Conservation (phyloP, 2,329 filamentous ascomycete species). For the Beauveria bassiana region DNA sequence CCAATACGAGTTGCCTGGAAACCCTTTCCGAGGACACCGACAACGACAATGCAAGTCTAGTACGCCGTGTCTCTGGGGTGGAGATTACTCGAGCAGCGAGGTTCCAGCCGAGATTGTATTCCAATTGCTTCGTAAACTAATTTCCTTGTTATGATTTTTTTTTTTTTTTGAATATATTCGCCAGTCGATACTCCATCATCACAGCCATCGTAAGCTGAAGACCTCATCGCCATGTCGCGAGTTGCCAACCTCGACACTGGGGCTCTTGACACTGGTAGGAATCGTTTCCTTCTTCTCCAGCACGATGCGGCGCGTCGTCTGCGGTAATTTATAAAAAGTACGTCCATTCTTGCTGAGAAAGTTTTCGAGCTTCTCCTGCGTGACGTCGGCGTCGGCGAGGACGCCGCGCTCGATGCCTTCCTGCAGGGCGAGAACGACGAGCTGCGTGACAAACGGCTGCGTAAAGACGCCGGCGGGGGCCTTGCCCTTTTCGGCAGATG, state of each 20-base stretch:
- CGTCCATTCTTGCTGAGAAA: conserved; percentile 48
- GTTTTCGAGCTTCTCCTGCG: conserved; percentile 43
- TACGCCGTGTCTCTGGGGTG: too few relatives aligned
- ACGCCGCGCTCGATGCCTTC: conserved; percentile 49
- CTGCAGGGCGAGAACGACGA: conserved; percentile 55
- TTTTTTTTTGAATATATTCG: too few relatives aligned
- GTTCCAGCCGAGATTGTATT: too few relatives aligned
- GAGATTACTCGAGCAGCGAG: too few relatives aligned
- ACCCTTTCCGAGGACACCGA: too few relatives aligned
- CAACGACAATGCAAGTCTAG: too few relatives aligned
- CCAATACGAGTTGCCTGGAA: too few relatives aligned
- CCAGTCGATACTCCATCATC: neutral
- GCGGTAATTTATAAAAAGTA: conserved; percentile 42
- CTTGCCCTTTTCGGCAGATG: conserved; percentile 34
- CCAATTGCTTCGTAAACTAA: too few relatives aligned
- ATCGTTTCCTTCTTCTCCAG: conserved; percentile 36
- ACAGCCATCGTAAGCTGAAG: conserved; percentile 32
- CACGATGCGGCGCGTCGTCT: conserved; percentile 22
- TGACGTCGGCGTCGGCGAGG: conserved; percentile 43
- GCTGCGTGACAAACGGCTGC: conserved; percentile 60
- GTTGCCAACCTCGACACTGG: conserved; percentile 36
- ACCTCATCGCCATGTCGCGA: conserved; percentile 34
- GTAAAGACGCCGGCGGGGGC: conserved; percentile 73
- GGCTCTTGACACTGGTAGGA: conserved; percentile 29
- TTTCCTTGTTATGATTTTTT: too few relatives aligned